These are phyloP conservation scores for Leucocoprinus birnbaumii DNA, from an alignment of 768 basidiomycete genomes.

Conservation along the genomic window DNA sequence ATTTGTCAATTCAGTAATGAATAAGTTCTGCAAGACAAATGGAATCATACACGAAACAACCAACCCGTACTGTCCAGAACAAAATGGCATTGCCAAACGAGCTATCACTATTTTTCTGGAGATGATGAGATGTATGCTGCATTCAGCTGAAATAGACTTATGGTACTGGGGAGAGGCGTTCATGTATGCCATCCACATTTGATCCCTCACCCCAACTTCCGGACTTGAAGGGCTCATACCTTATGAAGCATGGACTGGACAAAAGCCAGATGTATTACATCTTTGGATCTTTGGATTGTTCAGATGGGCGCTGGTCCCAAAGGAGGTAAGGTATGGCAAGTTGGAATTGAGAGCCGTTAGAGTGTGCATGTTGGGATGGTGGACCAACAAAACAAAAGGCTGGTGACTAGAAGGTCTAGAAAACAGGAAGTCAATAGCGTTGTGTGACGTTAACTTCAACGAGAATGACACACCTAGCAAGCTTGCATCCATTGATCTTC, in stretches of 20 bases:
- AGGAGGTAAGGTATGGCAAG: slow-evolving; percentile 14
- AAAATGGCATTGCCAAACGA: slow-evolving; percentile 37
- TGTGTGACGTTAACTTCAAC: not conserved
- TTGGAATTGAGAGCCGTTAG: slow-evolving; percentile 3
- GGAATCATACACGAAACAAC: slow-evolving; percentile 29
- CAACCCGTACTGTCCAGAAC: slow-evolving; percentile 31
- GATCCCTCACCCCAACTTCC: slow-evolving; percentile 21
- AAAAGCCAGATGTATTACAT: slow-evolving; percentile 22
- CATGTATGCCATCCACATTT: slow-evolving; percentile 18
- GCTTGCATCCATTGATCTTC: not conserved
- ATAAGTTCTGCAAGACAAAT: too few relatives aligned
- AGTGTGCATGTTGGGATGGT: not conserved
- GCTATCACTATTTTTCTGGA: slow-evolving; percentile 4
- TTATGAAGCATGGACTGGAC: slow-evolving; percentile 18
- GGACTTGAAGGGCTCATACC: slow-evolving; percentile 20
- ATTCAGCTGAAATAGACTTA: not conserved
- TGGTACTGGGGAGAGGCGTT: slow-evolving; percentile 20
- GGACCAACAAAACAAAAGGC: not conserved
- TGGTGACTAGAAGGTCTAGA: not conserved
- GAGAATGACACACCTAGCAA: not conserved
- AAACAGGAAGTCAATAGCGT: not conserved
- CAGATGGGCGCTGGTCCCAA: slow-evolving; percentile 5
- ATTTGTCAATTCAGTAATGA: too few relatives aligned
- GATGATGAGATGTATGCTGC: slow-evolving; percentile 3
- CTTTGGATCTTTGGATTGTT: slow-evolving; percentile 33